These are phyloP conservation scores for Serendipita sp. DNA, from an alignment of 768 basidiomycete species.

Conservation along the genomic window DNA sequence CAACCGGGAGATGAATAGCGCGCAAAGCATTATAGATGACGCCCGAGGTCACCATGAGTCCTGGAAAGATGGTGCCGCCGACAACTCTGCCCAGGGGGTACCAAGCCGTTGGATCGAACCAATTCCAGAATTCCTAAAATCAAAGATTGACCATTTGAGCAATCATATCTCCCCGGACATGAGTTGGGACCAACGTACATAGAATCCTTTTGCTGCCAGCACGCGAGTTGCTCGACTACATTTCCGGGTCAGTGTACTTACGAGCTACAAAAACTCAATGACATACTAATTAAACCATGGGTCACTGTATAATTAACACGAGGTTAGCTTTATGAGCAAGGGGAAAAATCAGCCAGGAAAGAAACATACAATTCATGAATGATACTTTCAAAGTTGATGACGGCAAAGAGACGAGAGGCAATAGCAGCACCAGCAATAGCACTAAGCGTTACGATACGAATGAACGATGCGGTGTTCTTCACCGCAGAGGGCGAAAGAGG, in stretches of 20 bases:
- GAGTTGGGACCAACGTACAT: conserved; percentile 39
- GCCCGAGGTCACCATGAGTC: conserved; percentile 95
- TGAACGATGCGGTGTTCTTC: conserved; percentile 74
- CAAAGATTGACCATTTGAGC: not conserved
- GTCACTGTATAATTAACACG: conserved; percentile 36
- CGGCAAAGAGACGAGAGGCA: conserved; percentile 91
- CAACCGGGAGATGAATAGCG: conserved; percentile 82
- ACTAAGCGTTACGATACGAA: conserved; percentile 78
- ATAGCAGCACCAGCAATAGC: conserved; percentile 91
- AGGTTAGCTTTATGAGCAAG: not conserved
- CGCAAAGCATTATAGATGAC: conserved; percentile 90
- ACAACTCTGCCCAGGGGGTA: conserved; percentile 97
- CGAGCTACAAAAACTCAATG: conserved; percentile 9
- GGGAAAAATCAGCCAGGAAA: not conserved
- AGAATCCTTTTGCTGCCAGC: conserved; percentile 84
- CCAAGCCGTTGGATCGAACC: conserved; percentile 99
- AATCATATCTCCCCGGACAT: not conserved
- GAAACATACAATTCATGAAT: conserved; percentile 92
- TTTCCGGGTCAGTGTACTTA: conserved; percentile 10
- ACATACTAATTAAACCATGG: conserved; percentile 99
- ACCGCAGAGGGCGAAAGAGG: conserved; percentile 43
- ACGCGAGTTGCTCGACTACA: conserved; percentile 89
- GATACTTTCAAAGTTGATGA: conserved; percentile 96
- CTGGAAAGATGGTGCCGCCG: conserved; percentile 96
- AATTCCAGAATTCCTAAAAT: conserved; percentile 95